Evolutionary conservation across 2,329 filamentous ascomycete genomes (phyloP).

Genomic region (Aspergillus sp.): DNA sequence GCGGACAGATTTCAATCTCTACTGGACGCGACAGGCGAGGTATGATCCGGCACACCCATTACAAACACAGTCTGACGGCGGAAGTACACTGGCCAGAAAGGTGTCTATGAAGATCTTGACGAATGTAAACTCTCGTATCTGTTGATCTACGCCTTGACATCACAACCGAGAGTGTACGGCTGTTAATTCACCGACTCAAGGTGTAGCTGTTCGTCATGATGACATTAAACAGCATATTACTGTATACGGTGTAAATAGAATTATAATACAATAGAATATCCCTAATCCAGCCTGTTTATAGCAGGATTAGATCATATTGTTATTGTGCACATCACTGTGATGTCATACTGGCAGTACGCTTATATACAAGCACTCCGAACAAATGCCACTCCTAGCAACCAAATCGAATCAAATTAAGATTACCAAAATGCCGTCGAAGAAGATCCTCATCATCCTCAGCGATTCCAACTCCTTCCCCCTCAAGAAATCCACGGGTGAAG

Average conservation of each 20-base stretch:
- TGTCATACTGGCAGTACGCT: not conserved
- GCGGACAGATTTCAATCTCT: constrained; percentile 87
- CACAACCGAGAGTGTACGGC: not conserved
- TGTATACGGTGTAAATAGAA: no score
- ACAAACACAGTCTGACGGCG: no score
- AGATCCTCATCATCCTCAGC: constrained; percentile 47
- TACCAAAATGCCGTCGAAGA: constrained; percentile 30
- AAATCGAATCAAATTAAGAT: not conserved
- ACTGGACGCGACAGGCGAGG: constrained; percentile 51
- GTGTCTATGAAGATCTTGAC: constrained; percentile 86
- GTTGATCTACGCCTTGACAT: constrained; percentile 79
- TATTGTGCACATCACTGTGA: not conserved
- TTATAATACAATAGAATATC: no score
- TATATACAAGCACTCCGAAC: no score
- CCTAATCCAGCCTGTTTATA: no score
- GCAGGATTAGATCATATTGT: no score
- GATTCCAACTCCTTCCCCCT: constrained; percentile 42
- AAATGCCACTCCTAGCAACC: no score
- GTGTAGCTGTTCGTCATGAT: constrained; percentile 13
- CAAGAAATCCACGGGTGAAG: constrained; percentile 26
- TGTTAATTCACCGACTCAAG: constrained; percentile 1
- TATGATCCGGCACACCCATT: no score
- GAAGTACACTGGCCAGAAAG: constrained; percentile 77
- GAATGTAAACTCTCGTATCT: constrained; percentile 96
- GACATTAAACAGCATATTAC: constrained; percentile 5